phyloP scores from a whole-genome alignment of 140 eudicot genomes.

The Stevia rebaudiana region DNA sequence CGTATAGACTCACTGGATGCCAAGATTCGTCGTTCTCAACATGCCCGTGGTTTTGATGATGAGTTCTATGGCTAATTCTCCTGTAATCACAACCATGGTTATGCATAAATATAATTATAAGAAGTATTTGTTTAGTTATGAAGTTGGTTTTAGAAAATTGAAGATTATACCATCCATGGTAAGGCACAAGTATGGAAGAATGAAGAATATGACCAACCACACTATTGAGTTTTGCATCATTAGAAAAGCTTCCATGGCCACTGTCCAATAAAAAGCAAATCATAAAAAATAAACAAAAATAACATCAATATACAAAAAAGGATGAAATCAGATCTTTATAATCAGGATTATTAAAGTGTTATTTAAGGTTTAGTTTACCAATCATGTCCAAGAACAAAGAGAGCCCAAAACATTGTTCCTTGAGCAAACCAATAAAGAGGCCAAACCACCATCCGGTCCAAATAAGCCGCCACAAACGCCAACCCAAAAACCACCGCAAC shows the following conservation, averaged over 20 bases:
- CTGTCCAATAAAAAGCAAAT: slow-evolving; percentile 29
- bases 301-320: not conserved
- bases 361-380: slow-evolving; percentile 44
- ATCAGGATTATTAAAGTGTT: too few relatives aligned
- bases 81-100: slow-evolving; percentile 30
- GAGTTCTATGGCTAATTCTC: slow-evolving; percentile 99
- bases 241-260: slow-evolving; percentile 93
- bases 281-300: not conserved
- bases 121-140: not conserved
- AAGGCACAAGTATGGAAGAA: slow-evolving; percentile 89
- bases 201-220: slow-evolving; percentile 71
- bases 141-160: not conserved
- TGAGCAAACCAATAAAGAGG: slow-evolving; percentile 97
- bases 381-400: slow-evolving; percentile 99
- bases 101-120: not conserved
- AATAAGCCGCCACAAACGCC: slow-evolving; percentile 23
- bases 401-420: slow-evolving; percentile 98
- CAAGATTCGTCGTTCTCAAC: slow-evolving; percentile 98
- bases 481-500: slow-evolving; percentile 76
- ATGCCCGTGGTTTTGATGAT: slow-evolving; percentile 98
- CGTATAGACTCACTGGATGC: slow-evolving; percentile 70
- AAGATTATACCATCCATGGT: slow-evolving; percentile 73
- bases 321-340: not conserved
- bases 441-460: slow-evolving; percentile 52
- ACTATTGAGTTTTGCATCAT: slow-evolving; percentile 58